phyloP scores from a whole-genome alignment of 208 protist genomes.

The Acanthamoeba sp. region DNA sequence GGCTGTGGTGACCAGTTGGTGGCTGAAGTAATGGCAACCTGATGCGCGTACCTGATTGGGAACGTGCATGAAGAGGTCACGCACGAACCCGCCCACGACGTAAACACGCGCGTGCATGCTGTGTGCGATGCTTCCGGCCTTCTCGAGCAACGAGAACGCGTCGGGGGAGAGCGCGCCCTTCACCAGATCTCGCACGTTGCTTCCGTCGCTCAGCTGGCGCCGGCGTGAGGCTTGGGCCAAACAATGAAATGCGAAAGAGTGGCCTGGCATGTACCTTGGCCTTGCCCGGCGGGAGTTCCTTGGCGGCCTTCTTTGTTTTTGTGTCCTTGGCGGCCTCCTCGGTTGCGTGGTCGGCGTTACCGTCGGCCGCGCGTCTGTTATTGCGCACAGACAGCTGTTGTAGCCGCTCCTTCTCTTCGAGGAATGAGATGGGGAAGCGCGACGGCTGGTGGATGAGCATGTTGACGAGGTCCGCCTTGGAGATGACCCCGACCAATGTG shows the following conservation, averaged over 20 bases:
- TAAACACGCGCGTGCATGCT: conserved; percentile 29
- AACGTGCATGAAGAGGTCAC: conserved; percentile 45
- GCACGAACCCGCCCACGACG: conserved; percentile 69
- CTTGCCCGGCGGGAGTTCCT: not conserved
- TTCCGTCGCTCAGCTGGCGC: not conserved
- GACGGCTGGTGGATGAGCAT: conserved; percentile 53
- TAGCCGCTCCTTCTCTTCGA: not conserved
- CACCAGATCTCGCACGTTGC: conserved; percentile 16
- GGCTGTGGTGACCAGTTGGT: not conserved
- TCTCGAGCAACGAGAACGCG: conserved; percentile 3
- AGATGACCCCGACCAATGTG: conserved; percentile 54
- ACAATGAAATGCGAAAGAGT: not conserved
- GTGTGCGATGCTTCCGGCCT: conserved; percentile 58
- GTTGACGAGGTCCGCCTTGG: conserved; percentile 49
- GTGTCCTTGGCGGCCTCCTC: not conserved
- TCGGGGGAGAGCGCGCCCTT: not conserved
- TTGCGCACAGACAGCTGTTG: too few relatives aligned
- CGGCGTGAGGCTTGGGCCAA: not conserved
- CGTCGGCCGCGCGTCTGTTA: not conserved
- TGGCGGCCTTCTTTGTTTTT: not conserved
- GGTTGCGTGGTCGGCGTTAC: not conserved
- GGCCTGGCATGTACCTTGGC: not conserved
- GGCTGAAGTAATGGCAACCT: too few relatives aligned
- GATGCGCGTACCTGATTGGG: conserved; percentile 41
- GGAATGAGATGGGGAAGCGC: conserved; percentile 62